A percentile compares a stretch with the other conserved stretches of the same genome.
Evolutionary conservation across 129 eudicot genomes (phyloP).

Genomic region (Pseudognaphalium luteoalbum): DNA sequence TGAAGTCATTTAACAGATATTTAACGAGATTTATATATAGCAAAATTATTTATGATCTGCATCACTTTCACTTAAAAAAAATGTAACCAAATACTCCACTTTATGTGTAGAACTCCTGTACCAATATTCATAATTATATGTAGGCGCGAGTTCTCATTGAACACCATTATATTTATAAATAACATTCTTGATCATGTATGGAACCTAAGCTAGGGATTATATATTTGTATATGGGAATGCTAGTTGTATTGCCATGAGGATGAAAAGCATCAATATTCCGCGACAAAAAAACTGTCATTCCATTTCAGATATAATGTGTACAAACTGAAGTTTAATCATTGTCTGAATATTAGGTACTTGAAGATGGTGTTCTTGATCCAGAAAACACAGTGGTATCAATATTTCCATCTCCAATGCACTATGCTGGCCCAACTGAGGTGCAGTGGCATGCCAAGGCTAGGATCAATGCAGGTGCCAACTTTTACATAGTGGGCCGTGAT

Average conservation of each 20-base stretch:
- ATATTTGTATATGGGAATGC: background rate
- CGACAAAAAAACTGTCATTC: background rate
- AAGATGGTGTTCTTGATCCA: slow-evolving; percentile 91
- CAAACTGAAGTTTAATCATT: background rate
- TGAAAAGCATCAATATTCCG: background rate
- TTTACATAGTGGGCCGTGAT: slow-evolving; percentile 91
- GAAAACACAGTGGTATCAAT: slow-evolving; percentile 89
- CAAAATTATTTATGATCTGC: too few species aligned
- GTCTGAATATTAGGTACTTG: slow-evolving; percentile 55
- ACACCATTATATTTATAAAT: background rate
- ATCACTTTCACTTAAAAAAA: too few species aligned
- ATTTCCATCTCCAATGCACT: slow-evolving; percentile 98
- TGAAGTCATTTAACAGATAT: too few species aligned
- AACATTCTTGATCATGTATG: background rate
- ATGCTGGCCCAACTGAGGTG: slow-evolving; percentile 99
- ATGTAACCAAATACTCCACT: too few species aligned
- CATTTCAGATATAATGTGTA: background rate
- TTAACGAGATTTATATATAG: too few species aligned
- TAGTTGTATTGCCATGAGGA: background rate
- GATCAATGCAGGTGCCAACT: slow-evolving; percentile 95
- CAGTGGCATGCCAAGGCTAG: slow-evolving; percentile 99
- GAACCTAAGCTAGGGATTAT: background rate
- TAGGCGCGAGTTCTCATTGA: too few species aligned
- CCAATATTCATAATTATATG: too few species aligned
- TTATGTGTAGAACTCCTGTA: too few species aligned